Evolutionary conservation across 1,284 basidiomycete genomes (phyloP), one percentile per base, ranked within the genome.

Genomic region (Trichosporon inkin): DNA sequence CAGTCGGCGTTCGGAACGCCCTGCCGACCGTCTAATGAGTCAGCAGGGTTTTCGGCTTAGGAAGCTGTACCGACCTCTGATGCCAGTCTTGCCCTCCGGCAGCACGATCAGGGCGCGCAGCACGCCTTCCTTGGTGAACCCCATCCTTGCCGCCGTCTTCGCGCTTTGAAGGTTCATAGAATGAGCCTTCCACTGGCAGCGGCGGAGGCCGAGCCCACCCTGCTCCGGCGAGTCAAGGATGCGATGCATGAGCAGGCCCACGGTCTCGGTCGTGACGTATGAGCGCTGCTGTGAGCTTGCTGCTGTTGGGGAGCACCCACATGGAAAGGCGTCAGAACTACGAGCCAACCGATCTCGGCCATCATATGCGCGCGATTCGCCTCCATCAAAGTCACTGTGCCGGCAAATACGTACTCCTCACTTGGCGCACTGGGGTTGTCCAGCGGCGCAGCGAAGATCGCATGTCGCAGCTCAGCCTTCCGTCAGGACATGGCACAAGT

Each of bases 111-210:
- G 54, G 36, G 64, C 67, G 35, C 72, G 60, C 22, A 73, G 58
- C 8, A 69, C 57, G 16, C 73, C 73, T 55, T 76, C 74, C 34
- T 56, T 37, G 13, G 41, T 65, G 62, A 64, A 76, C 6, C 74
- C 74, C 47, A 76, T 56, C 11, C 73, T 61, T n/a, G 62, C 51
- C 0, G 73, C 68, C 0, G 73, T 69, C 19, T 61, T 61, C 17
- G 67, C 66, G 34, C 65, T 68, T 6, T 58, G 55, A 22, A 53
- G 38, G 57, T 76, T 74, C 39, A 76, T 60, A 6, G 69, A 66
- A 34, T 70, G 73, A 0, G 73, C 70, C 41, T 67, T 65, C 74
- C 74, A 76, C 61, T 76, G 73, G 60, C 68, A 71, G 8, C 74
- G 57, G 28, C 74, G 61, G 6, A 73, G 62, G 10, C 74, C 74